Evolutionary conservation across 2,329 filamentous ascomycete genomes (phyloP).

Genomic region (Colletotrichum plurivorum): DNA sequence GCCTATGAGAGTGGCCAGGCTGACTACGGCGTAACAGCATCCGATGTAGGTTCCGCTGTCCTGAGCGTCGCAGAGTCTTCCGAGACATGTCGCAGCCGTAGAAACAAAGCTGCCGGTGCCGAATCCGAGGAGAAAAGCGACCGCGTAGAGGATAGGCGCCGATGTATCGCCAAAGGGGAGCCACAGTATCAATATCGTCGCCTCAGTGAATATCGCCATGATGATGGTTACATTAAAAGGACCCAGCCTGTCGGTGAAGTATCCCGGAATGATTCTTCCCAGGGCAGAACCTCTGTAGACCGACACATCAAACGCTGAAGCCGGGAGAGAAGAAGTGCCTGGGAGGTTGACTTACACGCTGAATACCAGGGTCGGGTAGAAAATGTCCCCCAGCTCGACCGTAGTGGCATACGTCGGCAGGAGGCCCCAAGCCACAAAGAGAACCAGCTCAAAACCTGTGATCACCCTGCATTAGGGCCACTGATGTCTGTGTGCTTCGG

Average conservation of each 20-base stretch:
- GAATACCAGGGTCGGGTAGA: conserved; percentile 49
- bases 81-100: conserved; percentile 43
- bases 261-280: conserved; percentile 46
- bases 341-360: conserved; percentile 46
- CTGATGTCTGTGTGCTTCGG: neutral
- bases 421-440: conserved; percentile 50
- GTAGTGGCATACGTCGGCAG: conserved; percentile 47
- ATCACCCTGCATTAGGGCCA: conserved; percentile 14
- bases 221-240: conserved; percentile 46
- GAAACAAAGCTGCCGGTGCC: conserved; percentile 48
- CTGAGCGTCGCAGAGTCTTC: conserved; percentile 44
- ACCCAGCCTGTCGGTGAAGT: conserved; percentile 41
- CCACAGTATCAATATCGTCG: conserved; percentile 45
- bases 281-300: conserved; percentile 45
- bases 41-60: conserved; percentile 49
- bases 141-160: conserved; percentile 43
- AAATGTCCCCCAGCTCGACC: conserved; percentile 44
- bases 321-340: neutral
- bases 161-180: conserved; percentile 45
- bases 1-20: conserved; percentile 43
- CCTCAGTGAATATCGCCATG: conserved; percentile 45
- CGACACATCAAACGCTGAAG: neutral
- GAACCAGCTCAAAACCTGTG: conserved; percentile 49
- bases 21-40: conserved; percentile 46
- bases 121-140: conserved; percentile 46